Evolutionary conservation across 148 eudicot species (phyloP).

Genomic region (Chenopodium formosanum): DNA sequence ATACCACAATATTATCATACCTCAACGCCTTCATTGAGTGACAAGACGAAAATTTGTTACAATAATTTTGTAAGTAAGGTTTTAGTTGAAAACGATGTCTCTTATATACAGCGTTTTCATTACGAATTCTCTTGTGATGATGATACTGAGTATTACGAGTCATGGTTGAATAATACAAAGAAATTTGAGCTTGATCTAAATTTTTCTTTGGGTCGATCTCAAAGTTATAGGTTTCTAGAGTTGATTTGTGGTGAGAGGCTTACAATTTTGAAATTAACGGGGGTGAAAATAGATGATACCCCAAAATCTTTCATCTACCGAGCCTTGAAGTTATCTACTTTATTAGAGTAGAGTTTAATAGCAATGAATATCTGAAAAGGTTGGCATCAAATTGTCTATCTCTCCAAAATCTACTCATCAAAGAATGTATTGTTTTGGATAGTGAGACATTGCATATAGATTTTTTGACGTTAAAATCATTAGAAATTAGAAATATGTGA

Average conservation of each 20-base stretch:
- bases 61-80: constrained; percentile 13
- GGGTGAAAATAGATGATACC: too few species aligned
- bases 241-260: background rate
- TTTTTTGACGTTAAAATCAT: background rate
- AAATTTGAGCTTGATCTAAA: background rate
- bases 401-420: background rate
- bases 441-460: background rate
- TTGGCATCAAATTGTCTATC: too few species aligned
- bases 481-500: background rate
- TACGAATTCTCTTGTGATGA: background rate
- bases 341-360: too few species aligned
- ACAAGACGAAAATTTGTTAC: background rate
- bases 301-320: background rate
- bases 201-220: too few species aligned
- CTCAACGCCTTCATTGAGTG: too few species aligned
- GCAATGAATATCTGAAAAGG: background rate
- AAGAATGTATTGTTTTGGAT: background rate
- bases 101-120: background rate
- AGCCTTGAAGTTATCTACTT: background rate
- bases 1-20: too few species aligned
- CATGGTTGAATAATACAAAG: background rate
- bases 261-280: background rate
- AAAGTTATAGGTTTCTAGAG: too few species aligned
- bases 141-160: background rate
- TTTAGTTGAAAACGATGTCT: background rate